Conservation (phyloP, 108 stramenopile species). For the Nannochloropsis salina region DNA sequence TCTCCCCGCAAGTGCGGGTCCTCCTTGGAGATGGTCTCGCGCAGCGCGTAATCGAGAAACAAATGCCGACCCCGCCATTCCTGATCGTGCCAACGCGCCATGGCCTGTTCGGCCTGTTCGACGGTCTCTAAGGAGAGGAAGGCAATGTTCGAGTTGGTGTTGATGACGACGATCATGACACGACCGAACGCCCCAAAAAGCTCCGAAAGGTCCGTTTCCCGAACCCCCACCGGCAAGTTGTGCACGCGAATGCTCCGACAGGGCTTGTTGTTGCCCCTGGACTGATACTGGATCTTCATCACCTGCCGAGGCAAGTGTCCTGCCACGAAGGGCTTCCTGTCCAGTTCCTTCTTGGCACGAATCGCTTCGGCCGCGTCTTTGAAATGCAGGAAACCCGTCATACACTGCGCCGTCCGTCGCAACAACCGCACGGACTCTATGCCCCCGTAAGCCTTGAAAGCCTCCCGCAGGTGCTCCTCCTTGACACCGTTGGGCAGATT, state of each 20-base stretch:
- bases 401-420: slow-evolving; percentile 5
- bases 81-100: slow-evolving; percentile 2
- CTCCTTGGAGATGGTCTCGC: neutral
- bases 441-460: neutral
- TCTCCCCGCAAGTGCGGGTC: neutral
- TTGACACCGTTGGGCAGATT: slow-evolving; percentile 14
- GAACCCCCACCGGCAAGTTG: neutral
- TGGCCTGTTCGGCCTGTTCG: slow-evolving; percentile 5
- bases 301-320: neutral
- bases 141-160: neutral
- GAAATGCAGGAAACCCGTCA: neutral
- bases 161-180: neutral
- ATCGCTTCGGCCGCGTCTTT: neutral
- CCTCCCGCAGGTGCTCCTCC: slow-evolving; percentile 19
- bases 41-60: slow-evolving; percentile 3
- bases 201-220: neutral
- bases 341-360: slow-evolving; percentile 5
- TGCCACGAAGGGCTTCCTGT: slow-evolving; percentile 12
- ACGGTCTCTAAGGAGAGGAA: neutral
- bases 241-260: slow-evolving; percentile 1
- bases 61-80: slow-evolving; percentile 2
- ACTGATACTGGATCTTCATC: neutral
- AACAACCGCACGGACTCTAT: neutral
- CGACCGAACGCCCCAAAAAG: slow-evolving; percentile 4
- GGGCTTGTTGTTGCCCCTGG: neutral